These are phyloP conservation scores for Saccharum officinarum DNA, from an alignment of 176 grass and related monocot genomes.

Conservation along the genomic window DNA sequence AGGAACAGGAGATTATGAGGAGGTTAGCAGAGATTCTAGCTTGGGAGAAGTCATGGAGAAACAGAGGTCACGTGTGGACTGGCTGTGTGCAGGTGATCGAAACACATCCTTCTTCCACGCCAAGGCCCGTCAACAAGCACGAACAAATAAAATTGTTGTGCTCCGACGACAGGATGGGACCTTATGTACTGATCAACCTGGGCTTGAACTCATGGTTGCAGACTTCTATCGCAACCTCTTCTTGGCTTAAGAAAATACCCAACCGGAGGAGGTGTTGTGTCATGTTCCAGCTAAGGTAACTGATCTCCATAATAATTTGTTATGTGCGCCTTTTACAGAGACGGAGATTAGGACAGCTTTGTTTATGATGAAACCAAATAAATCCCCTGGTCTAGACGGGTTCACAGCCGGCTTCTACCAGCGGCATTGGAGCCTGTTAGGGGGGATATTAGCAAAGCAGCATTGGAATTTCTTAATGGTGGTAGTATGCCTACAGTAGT, in stretches of 20 bases:
- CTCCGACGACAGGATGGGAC: not conserved
- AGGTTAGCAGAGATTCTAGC: not conserved
- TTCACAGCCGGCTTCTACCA: too few species aligned
- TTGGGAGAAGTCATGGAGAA: not conserved
- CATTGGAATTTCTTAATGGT: too few species aligned
- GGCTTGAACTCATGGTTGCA: not conserved
- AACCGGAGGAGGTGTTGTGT: not conserved
- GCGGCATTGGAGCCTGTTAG: too few species aligned
- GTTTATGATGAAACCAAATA: too few species aligned
- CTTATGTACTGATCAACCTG: not conserved
- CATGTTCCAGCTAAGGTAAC: too few species aligned
- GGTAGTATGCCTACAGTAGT: too few species aligned
- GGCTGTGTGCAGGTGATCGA: not conserved
- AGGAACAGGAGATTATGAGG: not conserved
- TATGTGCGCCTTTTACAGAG: too few species aligned
- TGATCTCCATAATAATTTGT: too few species aligned
- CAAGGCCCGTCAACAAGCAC: rapidly evolving
- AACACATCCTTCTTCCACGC: not conserved
- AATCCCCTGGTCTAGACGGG: too few species aligned
- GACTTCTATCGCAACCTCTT: not conserved
- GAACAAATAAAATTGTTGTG: not conserved
- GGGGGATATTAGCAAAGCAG: too few species aligned
- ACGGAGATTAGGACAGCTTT: too few species aligned
- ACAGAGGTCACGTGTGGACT: not conserved
- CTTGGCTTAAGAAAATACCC: not conserved